phyloP scores from a whole-genome alignment of 1,139 yeast genomes.

The Scheffersomyces cryptocercus region DNA sequence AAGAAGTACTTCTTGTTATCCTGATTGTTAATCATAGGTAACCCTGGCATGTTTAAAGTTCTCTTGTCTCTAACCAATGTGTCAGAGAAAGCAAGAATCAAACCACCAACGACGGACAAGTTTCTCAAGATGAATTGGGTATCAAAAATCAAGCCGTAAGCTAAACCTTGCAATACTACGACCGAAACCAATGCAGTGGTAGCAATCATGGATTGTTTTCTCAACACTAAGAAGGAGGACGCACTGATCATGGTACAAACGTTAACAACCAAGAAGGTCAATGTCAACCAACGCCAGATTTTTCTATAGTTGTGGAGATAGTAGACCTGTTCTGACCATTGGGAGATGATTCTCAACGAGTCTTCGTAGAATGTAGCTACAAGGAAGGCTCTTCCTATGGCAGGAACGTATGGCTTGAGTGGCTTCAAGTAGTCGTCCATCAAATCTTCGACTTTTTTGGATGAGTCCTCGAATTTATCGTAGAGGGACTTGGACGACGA shows the following conservation, averaged over 20 bases:
- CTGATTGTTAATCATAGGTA: constrained; percentile 82
- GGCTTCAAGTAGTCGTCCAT: constrained; percentile 51
- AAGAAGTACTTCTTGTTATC: constrained; percentile 87
- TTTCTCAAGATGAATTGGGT: constrained; percentile 81
- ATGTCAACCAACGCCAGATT: constrained; percentile 77
- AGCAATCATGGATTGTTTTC: constrained; percentile 72
- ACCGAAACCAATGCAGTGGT: constrained; percentile 71
- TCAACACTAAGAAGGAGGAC: constrained; percentile 69
- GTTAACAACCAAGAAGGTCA: constrained; percentile 63
- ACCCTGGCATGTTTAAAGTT: constrained; percentile 76
- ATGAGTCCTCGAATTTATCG: constrained; percentile 48
- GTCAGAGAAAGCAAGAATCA: constrained; percentile 85
- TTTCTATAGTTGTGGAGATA: constrained; percentile 82
- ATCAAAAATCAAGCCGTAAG: constrained; percentile 86
- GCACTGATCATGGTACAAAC: constrained; percentile 72
- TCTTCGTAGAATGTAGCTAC: constrained; percentile 96
- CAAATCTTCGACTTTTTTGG: constrained; percentile 46
- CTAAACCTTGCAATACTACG: constrained; percentile 81
- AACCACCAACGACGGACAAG: constrained; percentile 89
- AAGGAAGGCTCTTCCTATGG: constrained; percentile 84
- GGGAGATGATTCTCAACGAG: constrained; percentile 77
- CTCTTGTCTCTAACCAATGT: constrained; percentile 81
- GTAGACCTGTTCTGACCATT: constrained; percentile 90
- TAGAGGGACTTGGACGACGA: constrained; percentile 19
- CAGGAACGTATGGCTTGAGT: constrained; percentile 75